These are phyloP conservation scores for Colletotrichum sublineola DNA, from an alignment of 2,329 filamentous ascomycete genomes.

Conservation along the genomic window DNA sequence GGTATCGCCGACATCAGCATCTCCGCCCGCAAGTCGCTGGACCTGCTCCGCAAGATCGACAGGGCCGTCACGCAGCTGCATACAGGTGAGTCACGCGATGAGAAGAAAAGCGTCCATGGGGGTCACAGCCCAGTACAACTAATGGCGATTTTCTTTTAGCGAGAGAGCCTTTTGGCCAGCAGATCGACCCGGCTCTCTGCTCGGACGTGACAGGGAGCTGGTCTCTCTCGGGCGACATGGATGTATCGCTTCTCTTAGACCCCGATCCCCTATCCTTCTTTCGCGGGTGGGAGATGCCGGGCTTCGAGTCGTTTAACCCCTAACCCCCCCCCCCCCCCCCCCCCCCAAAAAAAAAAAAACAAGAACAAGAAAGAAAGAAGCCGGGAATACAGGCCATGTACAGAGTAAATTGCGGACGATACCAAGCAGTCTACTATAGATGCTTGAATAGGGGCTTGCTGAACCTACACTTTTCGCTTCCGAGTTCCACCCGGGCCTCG, in stretches of 20 bases:
- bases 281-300: conserved; percentile 14
- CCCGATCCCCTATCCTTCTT: conserved; percentile 9
- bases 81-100: neutral
- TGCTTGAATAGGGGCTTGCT: neutral
- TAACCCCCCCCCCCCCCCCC: neutral
- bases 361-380: neutral
- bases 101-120: neutral
- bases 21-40: conserved; percentile 16
- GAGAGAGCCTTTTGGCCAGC: neutral
- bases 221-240: conserved; percentile 2
- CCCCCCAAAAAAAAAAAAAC: neutral
- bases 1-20: neutral
- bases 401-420: neutral
- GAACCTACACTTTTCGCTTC: neutral
- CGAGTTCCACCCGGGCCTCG: neutral
- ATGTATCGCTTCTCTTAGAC: conserved; percentile 1
- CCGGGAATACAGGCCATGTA: neutral
- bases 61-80: neutral
- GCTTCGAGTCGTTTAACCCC: neutral
- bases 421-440: neutral
- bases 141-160: neutral
- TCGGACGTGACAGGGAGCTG: neutral
- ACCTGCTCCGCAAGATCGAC: conserved; percentile 17
- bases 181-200: neutral
- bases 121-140: neutral